Percentiles rank a stretch among this genome's conserved stretches.
Evolutionary conservation across 306 rosid species (phyloP).

Genomic region (Quercus berberidifolia): DNA sequence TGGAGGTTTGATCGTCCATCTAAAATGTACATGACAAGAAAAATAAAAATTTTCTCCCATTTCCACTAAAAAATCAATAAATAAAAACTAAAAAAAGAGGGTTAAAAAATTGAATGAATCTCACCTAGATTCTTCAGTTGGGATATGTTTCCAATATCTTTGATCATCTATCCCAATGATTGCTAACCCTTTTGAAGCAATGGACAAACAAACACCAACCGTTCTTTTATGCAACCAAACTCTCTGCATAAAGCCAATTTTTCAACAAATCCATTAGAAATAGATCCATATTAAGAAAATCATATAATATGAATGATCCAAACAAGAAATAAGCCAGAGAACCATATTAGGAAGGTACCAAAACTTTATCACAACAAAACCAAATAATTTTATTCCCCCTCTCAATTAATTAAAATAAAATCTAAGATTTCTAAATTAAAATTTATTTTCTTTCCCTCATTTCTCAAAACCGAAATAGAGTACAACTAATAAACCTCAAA

Average conservation of each 20-base stretch:
- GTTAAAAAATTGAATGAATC: neutral
- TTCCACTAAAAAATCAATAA: conserved; percentile 2
- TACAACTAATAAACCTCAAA: neutral
- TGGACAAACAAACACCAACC: conserved; percentile 66
- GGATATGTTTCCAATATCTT: conserved; percentile 65
- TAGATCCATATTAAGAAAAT: neutral
- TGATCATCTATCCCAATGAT: conserved; percentile 84
- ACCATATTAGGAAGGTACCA: neutral
- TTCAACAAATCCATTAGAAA: conserved; percentile 12
- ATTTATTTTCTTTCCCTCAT: neutral
- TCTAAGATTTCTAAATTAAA: neutral
- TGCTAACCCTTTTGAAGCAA: conserved; percentile 71
- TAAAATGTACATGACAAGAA: conserved; percentile 16
- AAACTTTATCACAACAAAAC: neutral
- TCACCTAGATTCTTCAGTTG: conserved; percentile 77
- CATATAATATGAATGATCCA: neutral
- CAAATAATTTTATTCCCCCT: neutral
- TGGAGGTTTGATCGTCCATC: conserved; percentile 22
- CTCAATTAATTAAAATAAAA: neutral
- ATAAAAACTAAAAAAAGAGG: neutral
- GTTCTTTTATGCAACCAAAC: conserved; percentile 79
- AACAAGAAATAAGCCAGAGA: neutral
- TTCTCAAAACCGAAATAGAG: neutral
- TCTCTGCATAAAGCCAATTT: conserved; percentile 46
- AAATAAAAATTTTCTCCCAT: conserved; percentile 11